Percentiles rank a stretch among this genome's conserved stretches.
Conservation (phyloP, 306 rosid genomes). For the Alnus glutinosa region DNA sequence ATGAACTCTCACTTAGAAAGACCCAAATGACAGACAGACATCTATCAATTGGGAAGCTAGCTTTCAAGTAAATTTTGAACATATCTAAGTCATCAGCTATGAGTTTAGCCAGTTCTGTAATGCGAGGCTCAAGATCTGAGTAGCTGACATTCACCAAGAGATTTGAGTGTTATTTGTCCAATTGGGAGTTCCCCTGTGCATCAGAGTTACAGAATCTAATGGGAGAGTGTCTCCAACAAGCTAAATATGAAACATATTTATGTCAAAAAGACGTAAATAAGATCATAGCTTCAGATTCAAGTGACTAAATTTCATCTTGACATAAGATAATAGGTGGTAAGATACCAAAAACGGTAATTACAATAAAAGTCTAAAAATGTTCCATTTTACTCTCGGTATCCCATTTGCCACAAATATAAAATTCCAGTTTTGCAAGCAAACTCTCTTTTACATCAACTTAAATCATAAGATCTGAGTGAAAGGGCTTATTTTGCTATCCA, state of each 20-base stretch:
- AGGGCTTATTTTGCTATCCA: neutral
- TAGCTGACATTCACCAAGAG: conserved; percentile 72
- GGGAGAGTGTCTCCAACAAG: neutral
- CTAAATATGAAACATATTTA: conserved; percentile 5
- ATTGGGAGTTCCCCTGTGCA: conserved; percentile 65
- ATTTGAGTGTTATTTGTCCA: conserved; percentile 58
- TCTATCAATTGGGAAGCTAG: neutral
- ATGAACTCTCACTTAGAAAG: conserved; percentile 11
- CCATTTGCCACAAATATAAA: neutral
- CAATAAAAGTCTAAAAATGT: neutral
- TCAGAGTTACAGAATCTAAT: conserved; percentile 21
- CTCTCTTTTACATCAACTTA: neutral
- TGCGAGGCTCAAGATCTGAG: conserved; percentile 64
- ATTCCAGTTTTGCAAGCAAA: neutral
- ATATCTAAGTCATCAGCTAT: conserved; percentile 66
- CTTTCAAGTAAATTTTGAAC: neutral
- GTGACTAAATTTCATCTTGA: neutral
- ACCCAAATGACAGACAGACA: neutral
- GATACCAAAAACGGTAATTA: neutral
- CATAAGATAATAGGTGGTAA: neutral
- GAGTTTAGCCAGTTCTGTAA: conserved; percentile 53
- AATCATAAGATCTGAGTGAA: neutral
- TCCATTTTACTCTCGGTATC: neutral
- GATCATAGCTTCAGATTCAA: neutral
- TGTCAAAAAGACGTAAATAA: neutral